These are phyloP conservation scores for Chlorociboria aeruginascens DNA, from an alignment of 495 filamentous ascomycete species.

Conservation along the genomic window DNA sequence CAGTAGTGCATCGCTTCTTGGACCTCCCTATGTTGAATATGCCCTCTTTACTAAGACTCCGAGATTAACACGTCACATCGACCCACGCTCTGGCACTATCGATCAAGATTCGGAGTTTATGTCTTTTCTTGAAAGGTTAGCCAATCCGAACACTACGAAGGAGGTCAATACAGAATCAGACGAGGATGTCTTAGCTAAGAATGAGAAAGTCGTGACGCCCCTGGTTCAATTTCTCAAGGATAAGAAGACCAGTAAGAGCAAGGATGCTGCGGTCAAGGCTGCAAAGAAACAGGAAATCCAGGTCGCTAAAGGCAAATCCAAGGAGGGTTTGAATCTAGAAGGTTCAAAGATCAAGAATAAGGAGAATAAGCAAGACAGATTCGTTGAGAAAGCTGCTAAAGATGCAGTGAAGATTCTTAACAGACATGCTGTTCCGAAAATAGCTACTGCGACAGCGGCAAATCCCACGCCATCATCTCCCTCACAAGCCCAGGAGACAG, in stretches of 20 bases:
- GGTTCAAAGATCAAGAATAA: conserved; percentile 45
- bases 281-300: conserved; percentile 35
- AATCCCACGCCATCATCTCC: conserved; percentile 10
- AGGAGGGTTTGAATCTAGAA: conserved; percentile 27
- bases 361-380: conserved; percentile 44
- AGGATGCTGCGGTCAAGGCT: conserved; percentile 41
- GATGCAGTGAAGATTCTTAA: conserved; percentile 74
- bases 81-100: conserved; percentile 85
- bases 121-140: conserved; percentile 76
- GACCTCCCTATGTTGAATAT: conserved; percentile 68
- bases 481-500: neutral
- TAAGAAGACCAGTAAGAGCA: conserved; percentile 79
- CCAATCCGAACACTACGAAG: conserved; percentile 52
- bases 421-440: conserved; percentile 46
- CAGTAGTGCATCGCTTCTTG: conserved; percentile 54
- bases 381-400: conserved; percentile 42
- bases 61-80: conserved; percentile 53
- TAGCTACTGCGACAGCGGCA: conserved; percentile 30
- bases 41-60: conserved; percentile 74
- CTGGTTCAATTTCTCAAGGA: conserved; percentile 83
- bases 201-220: conserved; percentile 60
- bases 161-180: conserved; percentile 35
- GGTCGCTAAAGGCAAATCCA: conserved; percentile 44
- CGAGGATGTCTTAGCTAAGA: conserved; percentile 40
- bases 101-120: conserved; percentile 95